Conservation (phyloP, 345 rosid genomes). For the Cardamine occulta region DNA sequence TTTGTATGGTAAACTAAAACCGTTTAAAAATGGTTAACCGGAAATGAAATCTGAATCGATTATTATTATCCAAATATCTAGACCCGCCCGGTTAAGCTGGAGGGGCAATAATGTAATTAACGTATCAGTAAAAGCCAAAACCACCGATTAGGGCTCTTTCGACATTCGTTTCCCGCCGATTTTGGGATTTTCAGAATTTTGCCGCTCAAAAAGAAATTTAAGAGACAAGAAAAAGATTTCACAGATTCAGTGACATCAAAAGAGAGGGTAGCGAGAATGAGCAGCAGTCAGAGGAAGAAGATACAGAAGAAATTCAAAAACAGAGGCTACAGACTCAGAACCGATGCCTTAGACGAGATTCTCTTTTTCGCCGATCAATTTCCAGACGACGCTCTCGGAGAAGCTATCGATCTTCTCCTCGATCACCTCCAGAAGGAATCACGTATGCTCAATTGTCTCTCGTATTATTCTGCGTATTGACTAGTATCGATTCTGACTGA, state of each 20-base stretch:
- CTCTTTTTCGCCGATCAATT: constrained; percentile 64
- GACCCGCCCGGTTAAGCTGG: background rate
- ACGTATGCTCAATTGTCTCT: constrained; percentile 32
- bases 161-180: constrained; percentile 28
- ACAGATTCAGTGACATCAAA: constrained; percentile 23
- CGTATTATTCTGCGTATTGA: background rate
- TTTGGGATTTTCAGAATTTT: background rate
- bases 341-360: constrained; percentile 76
- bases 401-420: constrained; percentile 79
- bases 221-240: background rate
- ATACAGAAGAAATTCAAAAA: constrained; percentile 76
- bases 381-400: constrained; percentile 63
- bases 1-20: constrained; percentile 19
- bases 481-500: background rate
- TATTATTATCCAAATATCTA: background rate
- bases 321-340: constrained; percentile 72
- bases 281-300: constrained; percentile 60
- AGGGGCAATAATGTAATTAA: constrained; percentile 28
- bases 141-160: constrained; percentile 19
- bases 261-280: constrained; percentile 36
- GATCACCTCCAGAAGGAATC: constrained; percentile 67
- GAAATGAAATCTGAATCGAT: constrained; percentile 28
- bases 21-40: background rate
- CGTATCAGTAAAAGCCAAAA: background rate
- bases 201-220: constrained; percentile 13